Base-by-base conservation (phyloP, 805 yeast species). In the Teunomyces atbi region DNA sequence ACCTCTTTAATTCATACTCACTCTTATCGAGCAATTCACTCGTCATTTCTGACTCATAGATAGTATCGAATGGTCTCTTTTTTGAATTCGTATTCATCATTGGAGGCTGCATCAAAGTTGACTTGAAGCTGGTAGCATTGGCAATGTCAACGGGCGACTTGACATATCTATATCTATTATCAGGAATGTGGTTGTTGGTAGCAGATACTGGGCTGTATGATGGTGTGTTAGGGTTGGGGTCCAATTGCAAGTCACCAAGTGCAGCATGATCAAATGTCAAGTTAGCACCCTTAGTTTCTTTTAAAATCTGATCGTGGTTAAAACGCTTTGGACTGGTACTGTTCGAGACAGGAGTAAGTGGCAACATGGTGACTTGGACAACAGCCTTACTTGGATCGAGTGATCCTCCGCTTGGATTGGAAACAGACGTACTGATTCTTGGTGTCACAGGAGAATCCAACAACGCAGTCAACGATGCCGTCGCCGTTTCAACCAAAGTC, bases 401-500 rank as follows among this genome's bases (percentile, higher is more conserved):
- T 20, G 43, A 30, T 19, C 34, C 11, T 13, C 12, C 19, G 38
- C 23, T 35, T 41, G 36, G 11, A 27, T 29, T 27, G 29, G 29
- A 49, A 53, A 12, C 28, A 8, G 15, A 6, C 6, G 28, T n/a
- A 49, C 50, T 33, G 44, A 42, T 28, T 39, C 52, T 65, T 16
- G 76, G 74, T 5, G 74, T 69, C 36, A 66, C 59, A 21, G 68
- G 66, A 19, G 58, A 42, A 44, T 56, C 53, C 54, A 51, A 51
- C 45, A 51, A 45, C 21, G 51, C 27, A 10, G 47, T 50, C 51
- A 63, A 57, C 33, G 58, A 60, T 26, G 56, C 54, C 47, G 65
- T 64, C 37, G 71, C 65, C 46, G 61, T 64, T 27, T 58, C 57
- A 34, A 69, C 62, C 52, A 71, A 53, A 27, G 60, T 51, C 47